These are phyloP conservation scores for Annulohypoxylon moriforme DNA, from an alignment of 495 filamentous ascomycete genomes.

Conservation along the genomic window DNA sequence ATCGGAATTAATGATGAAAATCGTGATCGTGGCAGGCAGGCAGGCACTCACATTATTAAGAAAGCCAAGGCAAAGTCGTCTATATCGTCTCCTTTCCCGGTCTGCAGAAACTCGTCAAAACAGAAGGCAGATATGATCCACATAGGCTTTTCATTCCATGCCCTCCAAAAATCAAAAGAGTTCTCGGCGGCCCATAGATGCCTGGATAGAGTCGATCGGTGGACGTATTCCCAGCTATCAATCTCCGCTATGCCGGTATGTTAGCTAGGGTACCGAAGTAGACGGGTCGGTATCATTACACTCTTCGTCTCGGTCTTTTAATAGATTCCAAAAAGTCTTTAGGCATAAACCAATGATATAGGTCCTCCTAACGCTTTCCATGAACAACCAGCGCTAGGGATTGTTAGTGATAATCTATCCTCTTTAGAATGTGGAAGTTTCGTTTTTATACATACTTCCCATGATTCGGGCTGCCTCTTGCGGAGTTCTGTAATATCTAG, in stretches of 20 bases:
- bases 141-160: slow-evolving; percentile 45
- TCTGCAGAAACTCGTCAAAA: slow-evolving; percentile 40
- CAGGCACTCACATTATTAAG: slow-evolving; percentile 33
- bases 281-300: slow-evolving; percentile 2
- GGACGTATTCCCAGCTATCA: slow-evolving; percentile 29
- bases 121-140: slow-evolving; percentile 37
- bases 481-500: slow-evolving; percentile 17
- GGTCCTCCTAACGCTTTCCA: slow-evolving; percentile 44
- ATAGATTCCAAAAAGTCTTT: slow-evolving; percentile 27
- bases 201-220: slow-evolving; percentile 42
- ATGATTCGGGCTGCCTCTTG: slow-evolving; percentile 41
- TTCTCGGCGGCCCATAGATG: slow-evolving; percentile 42
- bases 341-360: slow-evolving; percentile 36
- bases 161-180: slow-evolving; percentile 44
- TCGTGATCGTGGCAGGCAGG: neutral
- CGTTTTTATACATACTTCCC: slow-evolving; percentile 40
- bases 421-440: neutral
- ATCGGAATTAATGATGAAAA: neutral
- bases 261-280: neutral
- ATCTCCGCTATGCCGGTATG: slow-evolving; percentile 19
- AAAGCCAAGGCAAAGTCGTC: slow-evolving; percentile 43
- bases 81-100: slow-evolving; percentile 40
- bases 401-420: neutral
- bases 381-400: slow-evolving; percentile 43
- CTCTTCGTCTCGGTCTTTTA: slow-evolving; percentile 25